Conservation (phyloP, 257 asterid genomes). For the Jacaranda copaia region DNA sequence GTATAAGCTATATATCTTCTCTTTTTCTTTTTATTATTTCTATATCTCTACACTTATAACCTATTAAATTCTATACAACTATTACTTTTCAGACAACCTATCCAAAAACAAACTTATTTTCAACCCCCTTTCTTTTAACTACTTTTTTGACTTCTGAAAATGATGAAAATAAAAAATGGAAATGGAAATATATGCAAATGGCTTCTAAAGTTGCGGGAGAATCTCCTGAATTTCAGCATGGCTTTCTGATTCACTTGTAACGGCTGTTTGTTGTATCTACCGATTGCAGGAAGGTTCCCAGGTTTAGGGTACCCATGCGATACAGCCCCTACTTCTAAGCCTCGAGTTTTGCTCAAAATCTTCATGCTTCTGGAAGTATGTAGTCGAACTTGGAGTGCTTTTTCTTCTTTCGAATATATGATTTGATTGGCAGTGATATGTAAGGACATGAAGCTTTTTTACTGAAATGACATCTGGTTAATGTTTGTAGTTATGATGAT, state of each 20-base stretch:
- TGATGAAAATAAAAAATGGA: too few relatives aligned
- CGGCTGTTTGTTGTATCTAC: background rate
- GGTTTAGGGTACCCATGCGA: conserved; percentile 73
- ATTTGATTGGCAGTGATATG: conserved; percentile 28
- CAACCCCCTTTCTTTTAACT: too few relatives aligned
- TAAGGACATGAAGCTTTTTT: conserved; percentile 34
- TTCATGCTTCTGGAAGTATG: conserved; percentile 30
- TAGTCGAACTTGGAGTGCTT: conserved; percentile 22
- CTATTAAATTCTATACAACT: too few relatives aligned
- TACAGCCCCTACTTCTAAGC: conserved; percentile 69
- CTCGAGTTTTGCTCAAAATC: conserved; percentile 6
- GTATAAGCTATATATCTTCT: too few relatives aligned
- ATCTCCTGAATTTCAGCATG: background rate
- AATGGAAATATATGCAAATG: too few relatives aligned
- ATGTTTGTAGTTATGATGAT: conserved; percentile 26
- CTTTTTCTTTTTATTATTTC: too few relatives aligned
- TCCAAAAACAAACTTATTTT: too few relatives aligned
- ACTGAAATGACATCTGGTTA: conserved; percentile 16
- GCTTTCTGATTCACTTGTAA: conserved; percentile 10
- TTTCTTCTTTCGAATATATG: conserved; percentile 20
- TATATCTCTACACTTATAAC: too few relatives aligned
- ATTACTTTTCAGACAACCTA: too few relatives aligned
- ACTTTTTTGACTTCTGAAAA: too few relatives aligned
- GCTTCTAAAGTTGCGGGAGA: too few relatives aligned
- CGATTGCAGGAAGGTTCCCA: conserved; percentile 70